Evolutionary conservation across 2,329 filamentous ascomycete genomes (phyloP), one percentile per base, ranked within the genome.

Genomic region (Truncatella angustata): DNA sequence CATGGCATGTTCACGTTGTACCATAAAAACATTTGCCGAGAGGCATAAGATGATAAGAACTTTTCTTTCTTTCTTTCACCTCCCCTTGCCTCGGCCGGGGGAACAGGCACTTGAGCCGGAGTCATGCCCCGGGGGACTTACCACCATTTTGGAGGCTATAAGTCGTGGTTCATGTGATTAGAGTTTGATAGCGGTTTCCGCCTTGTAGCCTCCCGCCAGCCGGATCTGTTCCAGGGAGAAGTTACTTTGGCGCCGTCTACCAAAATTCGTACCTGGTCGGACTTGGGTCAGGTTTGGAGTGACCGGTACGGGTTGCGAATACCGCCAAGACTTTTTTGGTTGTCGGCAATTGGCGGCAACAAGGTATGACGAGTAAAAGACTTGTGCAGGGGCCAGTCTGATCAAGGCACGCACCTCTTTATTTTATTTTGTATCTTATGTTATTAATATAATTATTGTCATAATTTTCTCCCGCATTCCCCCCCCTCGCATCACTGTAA

Each of bases 291-390:
- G 45, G 23, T 9, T 12, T 12, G 18, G 39, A 24, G 20, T 12
- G 20, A 24, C 23, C 21, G 39, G 26, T 18, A 21, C 7, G n/a
- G 39, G 21, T 23, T 24, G 9, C 40, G 20, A 43, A 10, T 11
- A 9, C 9, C 21, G 18, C 28, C 16, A 37, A 36, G 32, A 16
- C 18, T 11, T 20, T 14, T 46, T n/a, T 32, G 9, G 9, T n/a
- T 30, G 10, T 48, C 45, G 32, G 45, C 30, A 37, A 35, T 23
- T 35, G 45, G 45, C 45, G 45, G 45, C 45, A 48, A 32, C 28
- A 30, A 45, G 43, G 24, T 30, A 45, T 11, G 23, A 23, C 18
- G 9, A 23, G n/a, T n/a, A n/a, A n/a, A n/a, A n/a, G n/a, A n/a
- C n/a, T n/a, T n/a, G n/a, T n/a, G n/a, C n/a, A n/a, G n/a, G n/a